Base-by-base conservation (phyloP, 2,329 filamentous ascomycete genomes). In the Podosphaera aphanis region DNA sequence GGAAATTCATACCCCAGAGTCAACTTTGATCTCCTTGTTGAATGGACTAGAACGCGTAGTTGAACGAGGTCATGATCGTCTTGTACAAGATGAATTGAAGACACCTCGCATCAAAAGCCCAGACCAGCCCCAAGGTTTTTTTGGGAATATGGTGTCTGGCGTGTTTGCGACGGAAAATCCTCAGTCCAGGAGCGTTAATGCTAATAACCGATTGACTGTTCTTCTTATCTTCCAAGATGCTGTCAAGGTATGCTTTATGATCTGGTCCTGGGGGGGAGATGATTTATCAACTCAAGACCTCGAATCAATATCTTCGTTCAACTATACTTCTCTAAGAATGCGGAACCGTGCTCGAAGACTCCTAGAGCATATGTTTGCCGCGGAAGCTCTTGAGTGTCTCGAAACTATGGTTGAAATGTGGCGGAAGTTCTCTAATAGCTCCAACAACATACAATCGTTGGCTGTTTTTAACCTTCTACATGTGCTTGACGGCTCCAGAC, bases 151-250 rank as follows among this genome's bases (percentile, higher is more conserved):
- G 74, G 83, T 93, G 1, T 90, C 85, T 0, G 84, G 84, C 1
- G 83, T 93, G 0, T 93, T 93, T 58, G 72, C 83, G 33, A 74
- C 80, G 0, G 85, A 94, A 48, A 68, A 73, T 0, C 76, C 72
- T 1, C 81, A 86, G 49, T 71, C 75, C n/a, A 77, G 85, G 43
- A 84, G 78, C 48, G 75, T 79, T 6, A 85, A 83, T n/a, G 85
- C 86, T 7, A 98, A 95, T 56, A 88, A 90, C 55, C 75, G 88
- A 40, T 68, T 98, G 19, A 95, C 90, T 0, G 88, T 98, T 18
- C 69, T 94, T 38, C 68, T 98, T n/a, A 92, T 86, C 10, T 93
- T 98, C 59, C 88, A 95, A 60, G 92, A 98, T 59, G 84, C 86
- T 1, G 83, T 95, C 48, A 76, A 84, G 20, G 82, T 93, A 43